phyloP scores from a whole-genome alignment of 768 basidiomycete genomes.

The Chalciporus chontae region DNA sequence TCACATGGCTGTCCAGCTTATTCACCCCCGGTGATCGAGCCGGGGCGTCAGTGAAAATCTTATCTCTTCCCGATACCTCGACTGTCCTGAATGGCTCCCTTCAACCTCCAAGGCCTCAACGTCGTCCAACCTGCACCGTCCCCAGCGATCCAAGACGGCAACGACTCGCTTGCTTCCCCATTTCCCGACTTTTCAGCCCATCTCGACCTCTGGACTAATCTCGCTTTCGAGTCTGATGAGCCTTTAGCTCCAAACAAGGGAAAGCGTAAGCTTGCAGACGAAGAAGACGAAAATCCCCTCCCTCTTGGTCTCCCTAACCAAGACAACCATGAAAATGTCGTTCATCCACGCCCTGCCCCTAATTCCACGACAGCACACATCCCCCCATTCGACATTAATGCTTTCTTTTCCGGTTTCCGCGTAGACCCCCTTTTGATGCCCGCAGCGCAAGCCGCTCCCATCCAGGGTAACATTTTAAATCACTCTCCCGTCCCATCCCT shows the following conservation, averaged over 20 bases:
- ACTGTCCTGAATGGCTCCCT: constrained; percentile 46
- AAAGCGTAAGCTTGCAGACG: constrained; percentile 33
- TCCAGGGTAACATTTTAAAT: constrained; percentile 28
- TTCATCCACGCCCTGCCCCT: constrained; percentile 41
- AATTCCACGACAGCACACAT: constrained; percentile 21
- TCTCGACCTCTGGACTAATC: constrained; percentile 81
- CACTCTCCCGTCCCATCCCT: constrained; percentile 47
- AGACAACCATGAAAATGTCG: constrained; percentile 58
- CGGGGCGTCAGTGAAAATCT: background rate
- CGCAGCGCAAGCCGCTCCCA: constrained; percentile 19
- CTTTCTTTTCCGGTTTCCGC: constrained; percentile 35
- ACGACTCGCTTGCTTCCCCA: constrained; percentile 56
- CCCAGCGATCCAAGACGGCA: constrained; percentile 34
- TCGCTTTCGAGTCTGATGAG: constrained; percentile 77
- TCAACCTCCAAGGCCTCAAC: constrained; percentile 76
- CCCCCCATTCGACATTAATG: constrained; percentile 43
- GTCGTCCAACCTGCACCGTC: constrained; percentile 57
- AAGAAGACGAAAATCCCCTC: constrained; percentile 40
- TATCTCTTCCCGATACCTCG: constrained; percentile 6
- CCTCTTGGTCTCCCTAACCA: constrained; percentile 36
- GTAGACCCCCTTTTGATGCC: constrained; percentile 42
- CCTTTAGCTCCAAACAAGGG: constrained; percentile 38
- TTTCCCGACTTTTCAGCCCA: constrained; percentile 76
- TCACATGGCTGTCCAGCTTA: constrained; percentile 12
- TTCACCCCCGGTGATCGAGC: background rate